Percentiles rank a stretch among this genome's conserved stretches.
phyloP scores from a whole-genome alignment of 2,329 filamentous ascomycete species.

The Claviceps monticola region DNA sequence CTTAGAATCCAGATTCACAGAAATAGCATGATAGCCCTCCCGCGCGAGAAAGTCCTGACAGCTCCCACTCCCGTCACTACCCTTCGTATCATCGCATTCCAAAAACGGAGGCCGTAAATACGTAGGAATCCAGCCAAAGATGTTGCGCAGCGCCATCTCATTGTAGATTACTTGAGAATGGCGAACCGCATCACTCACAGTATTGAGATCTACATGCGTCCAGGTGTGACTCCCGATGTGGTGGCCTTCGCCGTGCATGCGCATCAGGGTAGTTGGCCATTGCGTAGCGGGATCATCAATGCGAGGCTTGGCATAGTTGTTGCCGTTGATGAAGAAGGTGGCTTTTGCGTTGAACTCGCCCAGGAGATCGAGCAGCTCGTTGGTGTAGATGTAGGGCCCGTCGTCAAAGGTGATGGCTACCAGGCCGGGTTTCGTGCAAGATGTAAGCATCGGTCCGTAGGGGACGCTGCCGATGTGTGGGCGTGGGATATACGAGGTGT shows the following conservation, averaged over 20 bases:
- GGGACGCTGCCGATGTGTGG: constrained; percentile 20
- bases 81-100: constrained; percentile 22
- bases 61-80: constrained; percentile 2
- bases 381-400: constrained; percentile 29
- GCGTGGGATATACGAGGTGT: constrained; percentile 19
- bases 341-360: constrained; percentile 18
- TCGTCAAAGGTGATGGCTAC: constrained; percentile 35
- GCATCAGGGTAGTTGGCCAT: constrained; percentile 24
- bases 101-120: constrained; percentile 33
- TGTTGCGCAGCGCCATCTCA: constrained; percentile 29
- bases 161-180: constrained; percentile 28
- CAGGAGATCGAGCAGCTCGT: constrained; percentile 25
- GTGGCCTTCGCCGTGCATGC: constrained; percentile 29
- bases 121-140: constrained; percentile 26
- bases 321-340: constrained; percentile 29
- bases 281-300: constrained; percentile 23
- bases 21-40: constrained; percentile 41
- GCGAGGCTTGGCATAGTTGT: constrained; percentile 25
- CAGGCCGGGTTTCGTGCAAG: constrained; percentile 20
- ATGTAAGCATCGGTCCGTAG: constrained; percentile 21
- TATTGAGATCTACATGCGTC: constrained; percentile 30
- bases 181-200: constrained; percentile 19
- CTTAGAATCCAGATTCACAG: constrained; percentile 46
- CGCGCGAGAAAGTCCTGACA: constrained; percentile 21
- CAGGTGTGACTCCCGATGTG: constrained; percentile 34